phyloP scores from a whole-genome alignment of 23 red algal species.

The Gracilaria gracilis region DNA sequence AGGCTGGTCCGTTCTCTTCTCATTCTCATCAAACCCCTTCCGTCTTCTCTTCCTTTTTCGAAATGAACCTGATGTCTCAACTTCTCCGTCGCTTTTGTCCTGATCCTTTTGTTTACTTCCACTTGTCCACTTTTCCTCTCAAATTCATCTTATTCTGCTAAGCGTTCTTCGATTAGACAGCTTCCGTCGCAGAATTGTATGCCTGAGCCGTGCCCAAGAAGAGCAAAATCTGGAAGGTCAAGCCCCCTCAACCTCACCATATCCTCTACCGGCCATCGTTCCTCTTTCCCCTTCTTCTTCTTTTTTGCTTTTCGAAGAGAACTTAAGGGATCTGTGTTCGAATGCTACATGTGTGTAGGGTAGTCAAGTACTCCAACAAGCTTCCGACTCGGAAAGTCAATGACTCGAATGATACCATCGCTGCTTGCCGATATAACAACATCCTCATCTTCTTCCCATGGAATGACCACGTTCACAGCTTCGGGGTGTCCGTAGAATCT shows the following conservation, averaged over 20 bases:
- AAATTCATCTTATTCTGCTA: neutral
- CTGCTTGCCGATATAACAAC: constrained; percentile 38
- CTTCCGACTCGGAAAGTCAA: constrained; percentile 38
- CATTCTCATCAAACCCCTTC: constrained; percentile 14
- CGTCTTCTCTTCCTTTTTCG: constrained; percentile 3
- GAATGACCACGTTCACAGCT: constrained; percentile 33
- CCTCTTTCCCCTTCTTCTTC: constrained; percentile 31
- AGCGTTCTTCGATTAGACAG: neutral
- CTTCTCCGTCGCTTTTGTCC: neutral
- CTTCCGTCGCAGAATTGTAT: constrained; percentile 38
- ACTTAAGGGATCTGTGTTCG: neutral
- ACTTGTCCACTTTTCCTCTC: neutral
- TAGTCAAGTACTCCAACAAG: constrained; percentile 62
- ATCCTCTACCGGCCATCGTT: constrained; percentile 60
- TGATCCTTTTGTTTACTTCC: neutral
- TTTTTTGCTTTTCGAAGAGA: constrained; percentile 7
- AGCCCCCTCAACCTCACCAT: constrained; percentile 46
- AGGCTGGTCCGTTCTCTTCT: neutral
- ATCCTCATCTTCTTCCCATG: constrained; percentile 14
- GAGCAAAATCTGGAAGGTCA: constrained; percentile 7
- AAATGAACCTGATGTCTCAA: neutral
- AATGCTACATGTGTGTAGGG: neutral
- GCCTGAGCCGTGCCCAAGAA: constrained; percentile 24
- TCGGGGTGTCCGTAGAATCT: constrained; percentile 65
- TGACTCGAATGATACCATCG: constrained; percentile 58